Base-by-base conservation (phyloP, 1,284 basidiomycete genomes). In the Boletus smithii region DNA sequence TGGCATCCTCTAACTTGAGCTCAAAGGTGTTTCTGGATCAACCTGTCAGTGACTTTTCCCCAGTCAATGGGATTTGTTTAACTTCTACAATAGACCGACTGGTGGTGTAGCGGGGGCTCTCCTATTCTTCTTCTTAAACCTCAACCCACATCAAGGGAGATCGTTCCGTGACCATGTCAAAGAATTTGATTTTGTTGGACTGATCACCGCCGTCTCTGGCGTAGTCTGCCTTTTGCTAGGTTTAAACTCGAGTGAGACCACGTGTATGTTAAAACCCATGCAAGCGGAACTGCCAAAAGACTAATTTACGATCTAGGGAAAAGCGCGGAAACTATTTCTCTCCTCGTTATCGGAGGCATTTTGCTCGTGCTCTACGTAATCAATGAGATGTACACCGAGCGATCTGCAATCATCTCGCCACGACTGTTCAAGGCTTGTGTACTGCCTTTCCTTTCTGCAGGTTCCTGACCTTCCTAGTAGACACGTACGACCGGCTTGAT, bases 361-460 rank as follows among this genome's bases (percentile, higher is more conserved):
- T 48, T 75, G 3, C 65, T 82, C 40, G 42, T 71, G 8, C 48
- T 62, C 0, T 72, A 68, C n/a, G 63, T 66, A 17, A 48, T 72
- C 22, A 75, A 77, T 56, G 79, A 78, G 51, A 45, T 74, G 8
- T 62, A 60, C 29, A 81, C 80, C 0, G 74, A 70, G 48, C 71
- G 74, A 10, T 70, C 69, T 17, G 74, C 81, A 0, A 76, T 84
- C 49, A 71, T 83, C 13, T 74, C 79, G 1, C 69, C 74, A 8
- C 65, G 76, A 8, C 45, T 80, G 14, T 76, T 79, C 61, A 66
- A 65, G 51, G 62, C 36, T 54, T 26, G 53, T 50, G 18, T 30
- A 23, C 4, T 18, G 11, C 17, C 5, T 33, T 17, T 16, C 5
- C 17, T 22, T 48, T 32, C 10, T 32, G 18, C 8, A 17, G 8